These are phyloP conservation scores for Metarhizium robertsii DNA, from an alignment of 2,329 filamentous ascomycete genomes.

Conservation along the genomic window DNA sequence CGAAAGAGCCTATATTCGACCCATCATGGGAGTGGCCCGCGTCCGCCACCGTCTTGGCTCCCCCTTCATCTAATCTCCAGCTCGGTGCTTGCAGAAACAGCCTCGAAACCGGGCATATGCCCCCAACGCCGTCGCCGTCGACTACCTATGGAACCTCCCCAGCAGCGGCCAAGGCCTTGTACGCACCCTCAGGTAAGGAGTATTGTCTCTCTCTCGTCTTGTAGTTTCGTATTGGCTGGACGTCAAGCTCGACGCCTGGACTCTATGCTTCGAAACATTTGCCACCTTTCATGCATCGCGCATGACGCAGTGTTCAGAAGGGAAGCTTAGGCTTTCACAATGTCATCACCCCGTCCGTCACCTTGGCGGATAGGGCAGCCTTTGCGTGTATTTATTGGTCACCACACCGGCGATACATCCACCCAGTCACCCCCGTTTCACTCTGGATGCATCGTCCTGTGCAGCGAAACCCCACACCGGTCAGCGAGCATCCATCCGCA, in stretches of 20 bases:
- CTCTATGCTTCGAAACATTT: background rate
- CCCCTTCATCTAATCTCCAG: background rate
- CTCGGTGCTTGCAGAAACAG: background rate
- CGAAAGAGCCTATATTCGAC: background rate
- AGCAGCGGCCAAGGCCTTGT: background rate
- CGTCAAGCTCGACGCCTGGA: background rate
- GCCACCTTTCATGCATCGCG: background rate
- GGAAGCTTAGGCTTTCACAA: background rate
- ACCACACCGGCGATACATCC: background rate
- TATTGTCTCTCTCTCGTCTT: background rate
- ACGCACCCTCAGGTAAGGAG: background rate
- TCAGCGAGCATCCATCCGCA: background rate
- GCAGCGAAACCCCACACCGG: slow-evolving; percentile 6
- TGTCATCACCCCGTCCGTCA: background rate
- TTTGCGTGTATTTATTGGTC: background rate
- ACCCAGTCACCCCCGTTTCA: too few relatives aligned
- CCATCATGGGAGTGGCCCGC: slow-evolving; percentile 6
- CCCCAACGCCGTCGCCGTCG: background rate
- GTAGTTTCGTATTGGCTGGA: background rate
- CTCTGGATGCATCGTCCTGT: background rate
- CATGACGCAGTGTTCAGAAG: too few relatives aligned
- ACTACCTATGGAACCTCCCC: background rate
- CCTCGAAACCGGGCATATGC: background rate
- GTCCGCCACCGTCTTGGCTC: background rate
- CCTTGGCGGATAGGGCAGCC: too few relatives aligned